Base-by-base conservation (phyloP, 768 basidiomycete genomes). In the Phaeotremella skinneri region DNA sequence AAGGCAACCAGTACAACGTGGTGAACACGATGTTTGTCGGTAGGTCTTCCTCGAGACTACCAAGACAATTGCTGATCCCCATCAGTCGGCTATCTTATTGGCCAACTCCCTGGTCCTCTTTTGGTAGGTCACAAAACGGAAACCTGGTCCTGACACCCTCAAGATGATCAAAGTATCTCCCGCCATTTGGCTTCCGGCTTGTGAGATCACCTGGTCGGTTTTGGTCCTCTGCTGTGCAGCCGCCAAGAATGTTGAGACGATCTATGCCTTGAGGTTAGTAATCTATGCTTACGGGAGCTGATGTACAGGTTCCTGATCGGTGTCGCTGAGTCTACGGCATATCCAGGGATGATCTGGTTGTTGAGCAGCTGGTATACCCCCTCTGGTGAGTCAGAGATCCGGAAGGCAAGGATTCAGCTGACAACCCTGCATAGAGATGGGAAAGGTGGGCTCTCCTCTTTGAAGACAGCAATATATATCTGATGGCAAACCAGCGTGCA, bases 1-100 rank as follows among this genome's bases (percentile, higher is more conserved):
- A 53, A 26, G 66, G 66, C 6, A 60, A 67, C 34, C 52, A 70
- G 51, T 67, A 67, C 47, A 64, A 60, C 13, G 51, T 63, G 17
- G 53, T 63, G 55, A 29, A 41, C 0, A 63, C 68, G 13, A 61
- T 69, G 49, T 69, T 39, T n/a, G n/a, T n/a, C n/a, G 37, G 37
- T 39, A n/a, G 37, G 37, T 39, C 9, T 9, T 9, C n/a, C n/a
- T n/a, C n/a, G n/a, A n/a, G n/a, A n/a, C n/a, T n/a, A n/a, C n/a
- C n/a, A n/a, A n/a, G n/a, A n/a, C n/a, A n/a, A n/a, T n/a, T n/a
- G n/a, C n/a, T n/a, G n/a, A n/a, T n/a, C n/a, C n/a, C n/a, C n/a
- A n/a, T n/a, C n/a, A n/a, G n/a, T n/a, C n/a, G n/a, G n/a, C n/a
- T n/a, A n/a, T n/a, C n/a, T n/a, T n/a, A n/a, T n/a, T n/a, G n/a